These are phyloP conservation scores for Salix exigua DNA, from an alignment of 345 rosid species.

Conservation along the genomic window DNA sequence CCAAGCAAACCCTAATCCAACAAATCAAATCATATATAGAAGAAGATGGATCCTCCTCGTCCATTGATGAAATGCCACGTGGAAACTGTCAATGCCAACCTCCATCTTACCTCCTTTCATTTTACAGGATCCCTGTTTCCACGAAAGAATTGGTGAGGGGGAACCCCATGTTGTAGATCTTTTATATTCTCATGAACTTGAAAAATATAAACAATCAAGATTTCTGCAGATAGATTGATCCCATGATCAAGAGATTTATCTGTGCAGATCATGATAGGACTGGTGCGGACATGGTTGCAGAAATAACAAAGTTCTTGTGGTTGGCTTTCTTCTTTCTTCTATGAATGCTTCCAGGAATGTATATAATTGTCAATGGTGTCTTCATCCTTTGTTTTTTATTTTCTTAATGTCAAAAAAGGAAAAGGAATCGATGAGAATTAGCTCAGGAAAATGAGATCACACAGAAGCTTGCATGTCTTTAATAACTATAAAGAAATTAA, in stretches of 20 bases:
- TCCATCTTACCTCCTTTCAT: not conserved
- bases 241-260: not conserved
- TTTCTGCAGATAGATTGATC: not conserved
- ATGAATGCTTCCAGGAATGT: not conserved
- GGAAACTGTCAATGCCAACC: not conserved
- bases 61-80: conserved; percentile 2
- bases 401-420: not conserved
- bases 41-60: conserved; percentile 1
- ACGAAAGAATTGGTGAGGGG: not conserved
- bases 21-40: not conserved
- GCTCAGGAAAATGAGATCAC: not conserved
- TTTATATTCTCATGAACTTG: not conserved
- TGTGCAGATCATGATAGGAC: no score
- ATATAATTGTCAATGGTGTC: not conserved
- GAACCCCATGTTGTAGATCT: not conserved
- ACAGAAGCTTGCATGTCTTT: no score
- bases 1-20: not conserved
- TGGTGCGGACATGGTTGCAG: not conserved
- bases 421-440: not conserved
- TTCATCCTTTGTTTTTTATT: not conserved
- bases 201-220: not conserved
- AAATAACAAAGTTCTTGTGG: not conserved
- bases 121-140: not conserved
- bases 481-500: not conserved
- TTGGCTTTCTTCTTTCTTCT: not conserved